Conservation (phyloP, 2,329 filamentous ascomycete species). For the Biscogniauxia sp. region DNA sequence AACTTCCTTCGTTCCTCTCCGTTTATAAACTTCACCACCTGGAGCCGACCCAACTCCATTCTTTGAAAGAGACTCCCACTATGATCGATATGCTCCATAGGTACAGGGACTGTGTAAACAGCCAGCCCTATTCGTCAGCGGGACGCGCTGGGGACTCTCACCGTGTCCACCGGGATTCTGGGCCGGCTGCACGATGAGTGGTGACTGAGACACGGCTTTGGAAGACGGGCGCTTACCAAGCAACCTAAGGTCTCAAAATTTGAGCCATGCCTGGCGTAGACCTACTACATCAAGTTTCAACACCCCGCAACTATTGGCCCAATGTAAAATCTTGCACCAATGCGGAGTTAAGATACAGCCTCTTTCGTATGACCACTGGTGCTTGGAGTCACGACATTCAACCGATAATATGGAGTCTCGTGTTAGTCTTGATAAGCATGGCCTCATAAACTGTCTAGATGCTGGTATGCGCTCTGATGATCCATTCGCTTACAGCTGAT, state of each 20-base stretch:
- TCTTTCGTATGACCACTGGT: no score
- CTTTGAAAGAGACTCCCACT: neutral
- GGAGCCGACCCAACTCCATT: neutral
- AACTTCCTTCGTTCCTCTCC: neutral
- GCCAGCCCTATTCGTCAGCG: neutral
- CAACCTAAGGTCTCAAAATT: neutral
- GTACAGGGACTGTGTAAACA: neutral
- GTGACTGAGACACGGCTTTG: neutral
- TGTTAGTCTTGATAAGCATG: no score
- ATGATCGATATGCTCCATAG: no score
- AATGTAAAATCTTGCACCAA: no score
- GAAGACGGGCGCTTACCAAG: neutral
- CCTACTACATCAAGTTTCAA: neutral
- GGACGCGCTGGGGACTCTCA: neutral
- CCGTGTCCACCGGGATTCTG: neutral
- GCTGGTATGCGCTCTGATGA: no score
- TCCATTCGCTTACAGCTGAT: no score
- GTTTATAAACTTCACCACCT: neutral
- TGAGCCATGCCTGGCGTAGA: no score
- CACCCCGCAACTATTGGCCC: no score
- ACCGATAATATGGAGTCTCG: no score
- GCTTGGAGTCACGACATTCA: no score
- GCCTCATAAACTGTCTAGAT: no score
- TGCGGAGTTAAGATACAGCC: no score
- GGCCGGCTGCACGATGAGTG: neutral